These are phyloP conservation scores for Dittrichia graveolens DNA, from an alignment of 129 eudicot species.

Conservation along the genomic window DNA sequence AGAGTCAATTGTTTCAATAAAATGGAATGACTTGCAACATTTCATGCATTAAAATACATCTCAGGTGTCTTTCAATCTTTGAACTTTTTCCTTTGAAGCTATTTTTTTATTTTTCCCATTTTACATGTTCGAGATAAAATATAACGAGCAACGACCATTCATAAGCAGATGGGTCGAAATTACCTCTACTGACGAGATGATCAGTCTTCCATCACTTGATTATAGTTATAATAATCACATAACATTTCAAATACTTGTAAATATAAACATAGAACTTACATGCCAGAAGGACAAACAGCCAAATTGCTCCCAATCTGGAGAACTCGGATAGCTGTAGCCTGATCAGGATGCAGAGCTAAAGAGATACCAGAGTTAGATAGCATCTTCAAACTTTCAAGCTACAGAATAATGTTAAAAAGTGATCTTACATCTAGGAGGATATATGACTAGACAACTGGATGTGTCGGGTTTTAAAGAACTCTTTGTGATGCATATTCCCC, in stretches of 20 bases:
- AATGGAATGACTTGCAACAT: no score
- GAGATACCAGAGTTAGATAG: constrained; percentile 26
- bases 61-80: no score
- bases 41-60: no score
- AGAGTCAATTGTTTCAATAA: no score
- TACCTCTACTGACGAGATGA: no score
- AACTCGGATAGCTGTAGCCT: constrained; percentile 65
- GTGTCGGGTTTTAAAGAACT: constrained; percentile 57
- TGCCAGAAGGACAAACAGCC: constrained; percentile 82
- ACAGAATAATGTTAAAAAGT: background rate
- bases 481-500: constrained; percentile 80
- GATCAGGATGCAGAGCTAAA: constrained; percentile 83
- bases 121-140: no score
- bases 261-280: constrained; percentile 48
- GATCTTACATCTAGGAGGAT: constrained; percentile 88
- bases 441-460: constrained; percentile 71
- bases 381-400: constrained; percentile 3
- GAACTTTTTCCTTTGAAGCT: no score
- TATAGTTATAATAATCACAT: background rate
- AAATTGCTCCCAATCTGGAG: constrained; percentile 79
- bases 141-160: no score
- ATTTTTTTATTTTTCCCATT: no score
- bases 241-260: constrained; percentile 7
- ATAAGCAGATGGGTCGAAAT: no score
- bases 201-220: background rate